Conservation (phyloP, 805 yeast species). For the Candida glaebosa region DNA sequence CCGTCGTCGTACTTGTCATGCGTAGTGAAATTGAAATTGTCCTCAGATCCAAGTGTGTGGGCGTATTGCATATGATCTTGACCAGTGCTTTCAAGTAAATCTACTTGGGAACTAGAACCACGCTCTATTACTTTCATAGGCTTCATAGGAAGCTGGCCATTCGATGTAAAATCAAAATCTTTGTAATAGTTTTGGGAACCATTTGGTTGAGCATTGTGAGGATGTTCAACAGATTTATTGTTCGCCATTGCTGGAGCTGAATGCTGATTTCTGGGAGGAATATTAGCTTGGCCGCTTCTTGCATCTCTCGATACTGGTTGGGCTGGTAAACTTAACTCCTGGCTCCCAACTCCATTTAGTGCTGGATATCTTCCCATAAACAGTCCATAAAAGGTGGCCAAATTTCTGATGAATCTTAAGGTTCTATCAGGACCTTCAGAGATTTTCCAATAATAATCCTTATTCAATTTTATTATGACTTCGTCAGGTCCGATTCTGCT, state of each 20-base stretch:
- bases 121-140: conserved; percentile 30
- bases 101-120: not conserved
- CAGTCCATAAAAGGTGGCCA: conserved; percentile 29
- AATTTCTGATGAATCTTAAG: conserved; percentile 31
- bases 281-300: conserved; percentile 5
- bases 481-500: conserved; percentile 56
- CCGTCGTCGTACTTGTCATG: not conserved
- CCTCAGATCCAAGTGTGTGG: not conserved
- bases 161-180: conserved; percentile 39
- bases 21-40: conserved; percentile 2
- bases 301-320: conserved; percentile 7
- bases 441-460: conserved; percentile 74
- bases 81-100: too few species aligned
- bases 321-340: conserved; percentile 31
- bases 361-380: conserved; percentile 37
- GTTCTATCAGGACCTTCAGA: conserved; percentile 37
- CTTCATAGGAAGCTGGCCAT: conserved; percentile 40
- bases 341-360: conserved; percentile 28
- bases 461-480: conserved; percentile 58
- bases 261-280: conserved; percentile 16
- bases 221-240: conserved; percentile 20
- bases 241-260: conserved; percentile 18
- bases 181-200: conserved; percentile 21
- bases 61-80: not conserved
- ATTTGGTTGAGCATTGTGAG: conserved; percentile 15